A percentile compares a stretch with the other conserved stretches of the same genome.
Evolutionary conservation across 2,329 filamentous ascomycete genomes (phyloP).

Genomic region (Talaromyces sp.): DNA sequence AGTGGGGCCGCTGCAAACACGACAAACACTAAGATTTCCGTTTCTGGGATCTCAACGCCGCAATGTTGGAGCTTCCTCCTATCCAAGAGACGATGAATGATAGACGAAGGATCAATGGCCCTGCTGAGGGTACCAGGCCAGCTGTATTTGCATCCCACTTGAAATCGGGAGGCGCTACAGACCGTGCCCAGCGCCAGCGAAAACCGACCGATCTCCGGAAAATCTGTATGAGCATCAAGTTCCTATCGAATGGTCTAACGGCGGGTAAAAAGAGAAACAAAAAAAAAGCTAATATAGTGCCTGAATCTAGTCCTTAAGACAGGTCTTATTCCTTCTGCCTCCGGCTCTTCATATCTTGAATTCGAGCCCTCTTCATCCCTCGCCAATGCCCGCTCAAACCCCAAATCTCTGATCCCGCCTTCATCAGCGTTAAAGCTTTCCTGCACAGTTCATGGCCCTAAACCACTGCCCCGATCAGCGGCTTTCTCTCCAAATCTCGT

Average conservation of each 20-base stretch:
- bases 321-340: constrained; percentile 87
- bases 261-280: no score
- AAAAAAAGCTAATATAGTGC: neutral
- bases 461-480: constrained; percentile 84
- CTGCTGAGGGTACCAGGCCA: constrained; percentile 72
- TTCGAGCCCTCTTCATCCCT: constrained; percentile 53
- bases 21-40: constrained; percentile 45
- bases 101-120: constrained; percentile 86
- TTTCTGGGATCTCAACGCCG: constrained; percentile 27
- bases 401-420: constrained; percentile 53
- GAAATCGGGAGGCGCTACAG: constrained; percentile 52
- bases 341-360: constrained; percentile 76
- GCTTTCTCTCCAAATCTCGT: constrained; percentile 92
- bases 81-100: constrained; percentile 51
- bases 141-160: constrained; percentile 64
- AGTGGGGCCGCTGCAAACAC: constrained; percentile 37
- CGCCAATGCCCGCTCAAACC: constrained; percentile 47
- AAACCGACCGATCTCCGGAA: constrained; percentile 74
- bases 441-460: constrained; percentile 90
- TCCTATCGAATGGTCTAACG: no score
- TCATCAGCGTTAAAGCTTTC: constrained; percentile 81
- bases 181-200: constrained; percentile 58
- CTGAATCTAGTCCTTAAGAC: constrained; percentile 74
- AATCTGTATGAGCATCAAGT: constrained; percentile 68
- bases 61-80: constrained; percentile 5